Evolutionary conservation across 2,329 filamentous ascomycete species (phyloP).

Genomic region (Cryphonectria naterciae): DNA sequence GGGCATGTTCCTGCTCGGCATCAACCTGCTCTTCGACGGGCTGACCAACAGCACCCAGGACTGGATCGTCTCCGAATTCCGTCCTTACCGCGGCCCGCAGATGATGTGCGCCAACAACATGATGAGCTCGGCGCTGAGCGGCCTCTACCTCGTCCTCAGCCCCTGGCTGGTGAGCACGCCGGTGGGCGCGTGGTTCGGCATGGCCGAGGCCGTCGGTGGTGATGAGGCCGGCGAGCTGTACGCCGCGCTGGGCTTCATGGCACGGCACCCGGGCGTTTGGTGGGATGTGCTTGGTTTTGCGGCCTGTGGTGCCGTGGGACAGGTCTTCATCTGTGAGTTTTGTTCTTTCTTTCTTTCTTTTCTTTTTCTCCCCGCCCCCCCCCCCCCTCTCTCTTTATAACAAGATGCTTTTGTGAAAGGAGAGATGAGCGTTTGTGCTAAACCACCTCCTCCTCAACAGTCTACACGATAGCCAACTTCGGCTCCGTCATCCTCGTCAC

Average conservation of each 20-base stretch:
- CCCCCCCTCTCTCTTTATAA: neutral
- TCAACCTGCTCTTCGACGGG: conserved; percentile 95
- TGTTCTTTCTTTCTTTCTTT: neutral
- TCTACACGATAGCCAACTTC: conserved; percentile 92
- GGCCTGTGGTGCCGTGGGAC: conserved; percentile 86
- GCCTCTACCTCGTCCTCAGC: conserved; percentile 73
- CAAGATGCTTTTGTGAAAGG: neutral
- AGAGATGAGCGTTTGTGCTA: neutral
- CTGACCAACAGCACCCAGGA: conserved; percentile 97
- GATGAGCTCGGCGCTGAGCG: conserved; percentile 79
- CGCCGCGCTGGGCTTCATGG: conserved; percentile 81
- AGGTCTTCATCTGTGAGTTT: conserved; percentile 86
- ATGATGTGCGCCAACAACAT: conserved; percentile 99
- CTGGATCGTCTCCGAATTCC: conserved; percentile 82
- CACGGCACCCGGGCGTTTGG: conserved; percentile 77
- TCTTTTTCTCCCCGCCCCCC: neutral
- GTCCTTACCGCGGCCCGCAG: conserved; percentile 85
- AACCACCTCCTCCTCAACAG: conserved; percentile 45
- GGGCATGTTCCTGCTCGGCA: conserved; percentile 79
- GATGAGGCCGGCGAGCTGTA: conserved; percentile 75
- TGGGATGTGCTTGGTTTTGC: conserved; percentile 90
- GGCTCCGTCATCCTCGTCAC: conserved; percentile 91
- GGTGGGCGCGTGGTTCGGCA: conserved; percentile 67
- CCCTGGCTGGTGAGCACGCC: conserved; percentile 77
- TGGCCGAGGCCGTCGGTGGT: conserved; percentile 60